Evolutionary conservation across 2,329 filamentous ascomycete genomes (phyloP).

Genomic region (Aureobasidium sp.): DNA sequence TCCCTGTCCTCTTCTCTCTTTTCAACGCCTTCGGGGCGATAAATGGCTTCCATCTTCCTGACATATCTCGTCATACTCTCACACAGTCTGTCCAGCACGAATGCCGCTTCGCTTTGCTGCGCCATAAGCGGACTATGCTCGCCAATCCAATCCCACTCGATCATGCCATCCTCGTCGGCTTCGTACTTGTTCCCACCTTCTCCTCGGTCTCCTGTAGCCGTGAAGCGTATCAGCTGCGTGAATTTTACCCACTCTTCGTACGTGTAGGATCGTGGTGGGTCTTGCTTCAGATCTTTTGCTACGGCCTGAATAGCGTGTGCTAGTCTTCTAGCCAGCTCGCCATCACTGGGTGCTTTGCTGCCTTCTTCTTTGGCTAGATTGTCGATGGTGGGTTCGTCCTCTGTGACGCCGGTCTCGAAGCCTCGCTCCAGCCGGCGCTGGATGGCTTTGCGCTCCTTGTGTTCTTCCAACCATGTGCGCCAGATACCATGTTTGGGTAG

Average conservation of each 20-base stretch:
- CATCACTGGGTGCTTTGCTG: slow-evolving; percentile 41
- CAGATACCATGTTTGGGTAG: slow-evolving; percentile 56
- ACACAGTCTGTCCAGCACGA: slow-evolving; percentile 58
- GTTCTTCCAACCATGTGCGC: slow-evolving; percentile 36
- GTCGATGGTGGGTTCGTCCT: slow-evolving; percentile 32
- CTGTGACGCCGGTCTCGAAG: slow-evolving; percentile 35
- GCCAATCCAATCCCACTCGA: slow-evolving; percentile 69
- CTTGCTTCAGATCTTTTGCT: slow-evolving; percentile 53
- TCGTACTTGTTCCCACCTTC: slow-evolving; percentile 25
- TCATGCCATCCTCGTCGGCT: slow-evolving; percentile 51
- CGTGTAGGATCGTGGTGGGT: slow-evolving; percentile 58
- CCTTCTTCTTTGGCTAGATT: slow-evolving; percentile 36
- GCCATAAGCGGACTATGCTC: slow-evolving; percentile 61
- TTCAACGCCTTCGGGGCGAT: not conserved
- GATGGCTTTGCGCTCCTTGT: slow-evolving; percentile 24
- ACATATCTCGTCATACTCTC: slow-evolving; percentile 53
- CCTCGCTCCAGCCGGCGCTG: slow-evolving; percentile 40
- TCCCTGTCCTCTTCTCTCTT: not conserved
- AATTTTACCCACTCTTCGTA: slow-evolving; percentile 88
- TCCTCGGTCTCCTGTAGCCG: slow-evolving; percentile 21
- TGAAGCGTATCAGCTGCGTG: slow-evolving; percentile 63
- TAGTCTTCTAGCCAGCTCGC: slow-evolving; percentile 55
- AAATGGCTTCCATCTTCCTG: slow-evolving; percentile 17
- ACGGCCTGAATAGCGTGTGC: slow-evolving; percentile 64
- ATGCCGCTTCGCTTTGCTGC: slow-evolving; percentile 56